Evolutionary conservation across 2,329 filamentous ascomycete species (phyloP).

Genomic region (Fusarium oxysporum): DNA sequence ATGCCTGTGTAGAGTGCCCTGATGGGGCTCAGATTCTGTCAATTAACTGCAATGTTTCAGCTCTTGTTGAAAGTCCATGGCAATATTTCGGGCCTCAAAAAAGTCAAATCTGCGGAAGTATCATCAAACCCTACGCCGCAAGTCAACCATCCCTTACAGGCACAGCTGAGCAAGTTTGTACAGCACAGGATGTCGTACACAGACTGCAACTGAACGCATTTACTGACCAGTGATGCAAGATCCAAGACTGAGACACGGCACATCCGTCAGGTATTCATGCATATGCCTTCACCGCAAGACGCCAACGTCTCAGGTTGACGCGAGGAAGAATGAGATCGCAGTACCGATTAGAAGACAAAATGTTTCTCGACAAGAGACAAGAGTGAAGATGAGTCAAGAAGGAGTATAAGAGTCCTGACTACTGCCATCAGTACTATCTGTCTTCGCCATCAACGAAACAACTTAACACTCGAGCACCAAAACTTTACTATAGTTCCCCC

Average conservation of each 20-base stretch:
- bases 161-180: not conserved
- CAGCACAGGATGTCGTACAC: not conserved
- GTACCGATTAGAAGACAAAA: no score
- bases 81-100: not conserved
- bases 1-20: not conserved
- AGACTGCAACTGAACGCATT: rapidly evolving
- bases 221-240: not conserved
- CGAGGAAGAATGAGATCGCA: no score
- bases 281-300: not conserved
- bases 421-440: rapidly evolving
- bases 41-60: not conserved
- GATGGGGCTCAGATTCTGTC: rapidly evolving
- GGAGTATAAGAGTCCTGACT: not conserved
- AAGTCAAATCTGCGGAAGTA: rapidly evolving
- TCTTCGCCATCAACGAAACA: not conserved
- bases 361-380: rapidly evolving
- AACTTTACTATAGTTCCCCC: rapidly evolving
- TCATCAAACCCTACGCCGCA: rapidly evolving
- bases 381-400: rapidly evolving
- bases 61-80: no score
- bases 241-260: not conserved
- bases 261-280: not conserved
- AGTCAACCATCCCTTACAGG: no score
- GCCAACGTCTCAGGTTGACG: no score
- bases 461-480: not conserved